Percentiles rank a stretch among this genome's conserved stretches.
Evolutionary conservation across 1,284 basidiomycete genomes (phyloP).

Genomic region (Trametes polyzona): DNA sequence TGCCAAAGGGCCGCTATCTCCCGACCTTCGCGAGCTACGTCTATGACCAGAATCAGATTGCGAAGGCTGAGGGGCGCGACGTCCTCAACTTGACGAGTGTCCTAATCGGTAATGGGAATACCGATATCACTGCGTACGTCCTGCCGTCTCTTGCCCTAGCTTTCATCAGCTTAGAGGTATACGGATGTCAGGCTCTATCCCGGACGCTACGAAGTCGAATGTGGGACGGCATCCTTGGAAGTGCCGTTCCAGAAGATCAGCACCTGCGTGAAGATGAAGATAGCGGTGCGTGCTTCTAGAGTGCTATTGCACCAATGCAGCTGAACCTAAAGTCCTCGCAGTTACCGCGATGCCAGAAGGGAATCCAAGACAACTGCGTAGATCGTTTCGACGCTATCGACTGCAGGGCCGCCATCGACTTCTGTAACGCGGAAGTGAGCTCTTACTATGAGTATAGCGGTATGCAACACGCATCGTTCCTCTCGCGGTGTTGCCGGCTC

Average conservation of each 20-base stretch:
- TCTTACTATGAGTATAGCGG: constrained; percentile 55
- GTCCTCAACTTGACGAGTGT: constrained; percentile 72
- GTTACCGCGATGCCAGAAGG: constrained; percentile 59
- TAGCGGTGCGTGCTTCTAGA: constrained; percentile 44
- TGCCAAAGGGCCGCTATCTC: constrained; percentile 69
- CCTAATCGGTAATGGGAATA: constrained; percentile 66
- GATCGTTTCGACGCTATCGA: constrained; percentile 62
- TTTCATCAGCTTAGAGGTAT: too few relatives aligned
- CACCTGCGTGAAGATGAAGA: constrained; percentile 64
- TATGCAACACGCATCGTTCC: constrained; percentile 32
- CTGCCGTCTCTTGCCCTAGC: not conserved
- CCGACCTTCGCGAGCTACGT: constrained; percentile 84
- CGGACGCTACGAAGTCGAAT: constrained; percentile 69
- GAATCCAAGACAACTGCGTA: constrained; percentile 51
- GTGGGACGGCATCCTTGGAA: constrained; percentile 56
- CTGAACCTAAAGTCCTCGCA: constrained; percentile 28
- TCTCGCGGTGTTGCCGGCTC: not conserved
- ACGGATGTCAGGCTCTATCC: constrained; percentile 49
- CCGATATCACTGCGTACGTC: constrained; percentile 60
- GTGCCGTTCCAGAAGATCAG: constrained; percentile 61
- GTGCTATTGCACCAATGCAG: too few relatives aligned
- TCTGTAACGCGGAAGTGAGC: constrained; percentile 64
- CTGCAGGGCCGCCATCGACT: constrained; percentile 63
- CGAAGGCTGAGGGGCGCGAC: constrained; percentile 55
- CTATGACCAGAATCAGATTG: constrained; percentile 70